phyloP scores from a whole-genome alignment of 2,329 filamentous ascomycete species.

The Passalora sequoiae region DNA sequence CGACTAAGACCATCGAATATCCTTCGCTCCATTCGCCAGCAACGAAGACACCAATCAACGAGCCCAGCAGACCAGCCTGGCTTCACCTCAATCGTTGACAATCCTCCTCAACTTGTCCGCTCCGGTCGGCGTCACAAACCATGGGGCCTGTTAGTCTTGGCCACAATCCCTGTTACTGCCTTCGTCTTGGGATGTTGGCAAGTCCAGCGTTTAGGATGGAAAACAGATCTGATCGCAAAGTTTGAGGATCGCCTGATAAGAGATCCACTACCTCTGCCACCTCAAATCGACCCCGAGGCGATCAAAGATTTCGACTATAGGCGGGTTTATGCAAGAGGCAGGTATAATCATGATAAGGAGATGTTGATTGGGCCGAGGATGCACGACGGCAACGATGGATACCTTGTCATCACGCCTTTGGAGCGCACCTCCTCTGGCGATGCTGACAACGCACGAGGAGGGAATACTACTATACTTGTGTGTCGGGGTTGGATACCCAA shows the following conservation, averaged over 20 bases:
- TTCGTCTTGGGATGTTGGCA: constrained; percentile 93
- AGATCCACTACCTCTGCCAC: constrained; percentile 77
- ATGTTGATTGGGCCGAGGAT: constrained; percentile 93
- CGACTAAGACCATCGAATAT: constrained; percentile 35
- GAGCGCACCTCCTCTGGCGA: constrained; percentile 54
- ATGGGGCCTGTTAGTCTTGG: constrained; percentile 26
- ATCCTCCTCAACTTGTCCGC: constrained; percentile 74
- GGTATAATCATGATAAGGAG: constrained; percentile 79
- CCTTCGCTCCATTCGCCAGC: constrained; percentile 36
- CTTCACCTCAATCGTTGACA: constrained; percentile 83
- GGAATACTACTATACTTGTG: constrained; percentile 67
- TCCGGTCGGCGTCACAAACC: constrained; percentile 65
- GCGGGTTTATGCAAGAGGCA: constrained; percentile 69
- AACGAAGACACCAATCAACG: constrained; percentile 36
- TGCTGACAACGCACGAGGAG: constrained; percentile 31
- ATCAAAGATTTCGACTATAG: constrained; percentile 89
- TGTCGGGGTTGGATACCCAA: constrained; percentile 90
- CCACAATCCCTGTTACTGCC: constrained; percentile 83
- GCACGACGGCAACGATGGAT: constrained; percentile 84
- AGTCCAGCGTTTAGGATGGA: constrained; percentile 87
- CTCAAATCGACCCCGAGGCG: constrained; percentile 72
- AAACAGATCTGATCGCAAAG: constrained; percentile 83
- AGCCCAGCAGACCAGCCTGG: constrained; percentile 67
- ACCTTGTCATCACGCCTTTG: constrained; percentile 83
- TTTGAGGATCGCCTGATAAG: constrained; percentile 88